Evolutionary conservation across 2,329 filamentous ascomycete genomes (phyloP).

Genomic region (Fusarium hainanense): DNA sequence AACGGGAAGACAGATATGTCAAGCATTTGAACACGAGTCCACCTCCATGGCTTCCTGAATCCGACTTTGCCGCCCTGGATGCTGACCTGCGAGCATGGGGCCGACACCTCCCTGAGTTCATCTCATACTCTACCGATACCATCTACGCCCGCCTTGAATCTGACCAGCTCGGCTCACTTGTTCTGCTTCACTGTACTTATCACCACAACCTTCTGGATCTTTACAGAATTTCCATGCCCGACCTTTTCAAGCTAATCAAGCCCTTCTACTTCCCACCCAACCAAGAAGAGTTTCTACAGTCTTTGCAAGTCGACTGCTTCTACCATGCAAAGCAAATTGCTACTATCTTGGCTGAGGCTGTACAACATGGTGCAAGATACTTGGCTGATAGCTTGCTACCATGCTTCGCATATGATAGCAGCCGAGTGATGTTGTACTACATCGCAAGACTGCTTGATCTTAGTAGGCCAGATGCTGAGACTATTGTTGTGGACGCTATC

Average conservation of each 20-base stretch:
- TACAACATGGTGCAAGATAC: constrained; percentile 54
- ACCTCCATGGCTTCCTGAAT: constrained; percentile 57
- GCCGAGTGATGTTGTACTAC: constrained; percentile 60
- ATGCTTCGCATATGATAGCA: constrained; percentile 60
- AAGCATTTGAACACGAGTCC: constrained; percentile 54
- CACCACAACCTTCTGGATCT: constrained; percentile 59
- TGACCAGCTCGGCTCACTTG: constrained; percentile 58
- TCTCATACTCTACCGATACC: constrained; percentile 57
- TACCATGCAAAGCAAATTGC: constrained; percentile 54
- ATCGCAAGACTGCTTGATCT: constrained; percentile 57
- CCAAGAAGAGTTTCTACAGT: constrained; percentile 52
- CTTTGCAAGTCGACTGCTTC: constrained; percentile 53
- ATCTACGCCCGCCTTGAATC: constrained; percentile 60
- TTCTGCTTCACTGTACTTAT: constrained; percentile 59
- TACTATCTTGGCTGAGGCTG: constrained; percentile 53
- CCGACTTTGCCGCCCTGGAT: constrained; percentile 56
- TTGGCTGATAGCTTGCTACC: constrained; percentile 59
- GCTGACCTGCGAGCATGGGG: constrained; percentile 56
- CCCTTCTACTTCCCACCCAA: constrained; percentile 55
- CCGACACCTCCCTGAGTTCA: constrained; percentile 55
- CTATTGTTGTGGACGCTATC: constrained; percentile 53
- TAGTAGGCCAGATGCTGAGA: constrained; percentile 49
- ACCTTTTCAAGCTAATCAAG: constrained; percentile 57
- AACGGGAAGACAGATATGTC: constrained; percentile 51
- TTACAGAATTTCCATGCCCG: constrained; percentile 59